Base-by-base conservation (phyloP, 2,329 filamentous ascomycete genomes). In the Neofusicoccum umdonicola region DNA sequence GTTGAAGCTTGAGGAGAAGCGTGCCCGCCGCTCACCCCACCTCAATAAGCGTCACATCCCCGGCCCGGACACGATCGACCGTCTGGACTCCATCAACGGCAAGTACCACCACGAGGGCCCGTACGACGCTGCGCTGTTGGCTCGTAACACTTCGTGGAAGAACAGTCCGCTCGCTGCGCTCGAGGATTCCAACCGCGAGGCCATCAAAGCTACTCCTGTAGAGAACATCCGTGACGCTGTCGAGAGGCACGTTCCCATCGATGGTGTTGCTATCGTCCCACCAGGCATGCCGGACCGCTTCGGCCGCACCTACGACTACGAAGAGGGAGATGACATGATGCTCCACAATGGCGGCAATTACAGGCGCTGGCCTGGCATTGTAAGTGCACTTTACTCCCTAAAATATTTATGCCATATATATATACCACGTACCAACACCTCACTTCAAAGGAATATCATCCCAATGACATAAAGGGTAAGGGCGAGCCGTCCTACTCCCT, bases 21-120 rank as follows among this genome's bases (percentile, higher is more conserved):
- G 82, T 57, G 89, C 90, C n/a, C 80, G 91, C 72, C 87, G 88
- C 57, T 79, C 86, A 31, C 85, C 86, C 1, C 88, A 90, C 74
- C 83, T 90, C 54, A 85, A 84, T 70, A 90, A 88, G 73, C 85
- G 84, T 71, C 82, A 88, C 71, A 83, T 89, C 15, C 85, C 88
- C 31, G 85, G 85, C 51, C 85, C 91, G 1, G 93, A 98, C 75
- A 82, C 84, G 8, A 95, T 98, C 71, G 94, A 97, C 75, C 81
- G 82, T 4, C 86, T 98, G 1, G 94, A 97, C 73, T 83, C 84
- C 2, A 77, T 85, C n/a, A 85, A 85, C 58, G 84, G 83, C 17
- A 79, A 84, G 2, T 97, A 96, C 77, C 94, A 97, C 76, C 94
- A 98, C 71, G 91, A 90, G 68, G 93, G 94, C 0, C 94, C 94